Conservation (phyloP, 768 basidiomycete species). For the Podaxis sp. region DNA sequence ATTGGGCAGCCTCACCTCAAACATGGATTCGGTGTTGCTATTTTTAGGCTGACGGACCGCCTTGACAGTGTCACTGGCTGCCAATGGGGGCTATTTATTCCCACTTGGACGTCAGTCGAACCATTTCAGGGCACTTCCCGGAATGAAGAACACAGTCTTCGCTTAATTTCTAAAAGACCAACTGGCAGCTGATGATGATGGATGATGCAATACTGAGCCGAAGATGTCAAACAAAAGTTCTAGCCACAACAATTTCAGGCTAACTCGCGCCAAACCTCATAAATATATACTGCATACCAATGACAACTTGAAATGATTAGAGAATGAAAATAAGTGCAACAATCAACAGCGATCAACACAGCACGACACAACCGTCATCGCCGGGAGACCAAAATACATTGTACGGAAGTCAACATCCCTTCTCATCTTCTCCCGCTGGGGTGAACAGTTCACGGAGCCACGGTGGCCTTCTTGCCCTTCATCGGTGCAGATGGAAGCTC, state of each 20-base stretch:
- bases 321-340: not conserved
- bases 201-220: slow-evolving; percentile 1
- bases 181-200: not conserved
- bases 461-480: not conserved
- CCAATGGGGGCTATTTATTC: not conserved
- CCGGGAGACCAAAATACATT: not conserved
- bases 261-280: not conserved
- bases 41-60: not conserved
- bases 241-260: not conserved
- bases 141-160: not conserved
- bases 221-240: not conserved
- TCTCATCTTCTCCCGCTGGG: not conserved
- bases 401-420: not conserved
- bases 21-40: not conserved
- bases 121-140: not conserved
- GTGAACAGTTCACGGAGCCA: not conserved
- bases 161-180: not conserved
- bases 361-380: not conserved
- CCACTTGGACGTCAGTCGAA: not conserved
- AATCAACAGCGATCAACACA: not conserved
- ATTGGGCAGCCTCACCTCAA: not conserved
- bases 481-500: not conserved
- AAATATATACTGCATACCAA: not conserved
- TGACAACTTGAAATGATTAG: not conserved
- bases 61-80: not conserved